Evolutionary conservation across 73 alveolate species (phyloP).

Genomic region (Blepharisma japonicum): DNA sequence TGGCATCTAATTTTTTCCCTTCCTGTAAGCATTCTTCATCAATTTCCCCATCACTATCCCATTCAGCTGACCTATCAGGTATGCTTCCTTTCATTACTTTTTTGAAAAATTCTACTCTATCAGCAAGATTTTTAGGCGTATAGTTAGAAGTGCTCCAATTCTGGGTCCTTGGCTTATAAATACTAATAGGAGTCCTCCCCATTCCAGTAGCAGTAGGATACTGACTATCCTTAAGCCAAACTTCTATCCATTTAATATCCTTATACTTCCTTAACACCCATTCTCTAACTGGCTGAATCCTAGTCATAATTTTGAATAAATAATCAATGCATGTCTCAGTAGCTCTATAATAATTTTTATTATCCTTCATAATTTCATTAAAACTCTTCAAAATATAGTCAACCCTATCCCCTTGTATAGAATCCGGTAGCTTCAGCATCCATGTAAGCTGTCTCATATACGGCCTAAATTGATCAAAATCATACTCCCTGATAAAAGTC

Average conservation of each 20-base stretch:
- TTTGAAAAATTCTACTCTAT: no score
- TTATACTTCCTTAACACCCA: conserved; percentile 11
- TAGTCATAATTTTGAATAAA: conserved; percentile 41
- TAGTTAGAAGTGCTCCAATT: no score
- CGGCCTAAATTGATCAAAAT: conserved; percentile 42
- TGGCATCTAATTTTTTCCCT: background rate
- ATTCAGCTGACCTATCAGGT: no score
- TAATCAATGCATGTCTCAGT: conserved; percentile 42
- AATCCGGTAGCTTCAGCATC: conserved; percentile 30
- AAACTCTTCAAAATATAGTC: conserved; percentile 31
- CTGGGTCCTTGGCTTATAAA: no score
- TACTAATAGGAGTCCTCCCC: no score
- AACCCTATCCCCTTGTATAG: conserved; percentile 26
- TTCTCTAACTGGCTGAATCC: conserved; percentile 30
- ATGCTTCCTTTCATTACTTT: no score
- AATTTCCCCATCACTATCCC: background rate
- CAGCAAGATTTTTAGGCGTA: no score
- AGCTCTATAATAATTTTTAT: conserved; percentile 36
- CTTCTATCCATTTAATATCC: conserved; percentile 19
- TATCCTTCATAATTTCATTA: conserved; percentile 34
- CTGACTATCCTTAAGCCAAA: conserved; percentile 27
- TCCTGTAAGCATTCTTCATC: background rate
- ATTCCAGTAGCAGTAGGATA: no score
- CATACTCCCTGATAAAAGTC: conserved; percentile 38
- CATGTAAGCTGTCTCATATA: conserved; percentile 34